A percentile compares a stretch with the other conserved stretches of the same genome.
These are phyloP conservation scores for Rauvolfia tetraphylla DNA, from an alignment of 257 asterid genomes.

Conservation along the genomic window DNA sequence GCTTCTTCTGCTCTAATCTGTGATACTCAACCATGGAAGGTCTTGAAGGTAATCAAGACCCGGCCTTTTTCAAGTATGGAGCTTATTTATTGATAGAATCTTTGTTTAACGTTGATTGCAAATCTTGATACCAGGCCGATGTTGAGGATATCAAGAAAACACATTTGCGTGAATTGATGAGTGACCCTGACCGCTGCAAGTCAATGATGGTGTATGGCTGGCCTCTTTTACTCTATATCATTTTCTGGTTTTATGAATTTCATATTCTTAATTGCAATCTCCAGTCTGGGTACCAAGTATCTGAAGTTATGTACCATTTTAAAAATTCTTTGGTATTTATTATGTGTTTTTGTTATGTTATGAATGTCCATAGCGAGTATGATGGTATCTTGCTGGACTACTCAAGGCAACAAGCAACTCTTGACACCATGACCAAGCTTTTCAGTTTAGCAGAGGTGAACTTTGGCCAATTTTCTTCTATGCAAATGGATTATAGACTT, in stretches of 20 bases:
- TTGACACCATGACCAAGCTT: conserved; percentile 71
- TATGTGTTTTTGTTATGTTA: conserved; percentile 5
- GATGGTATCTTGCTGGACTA: conserved; percentile 82
- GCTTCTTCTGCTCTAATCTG: conserved; percentile 63
- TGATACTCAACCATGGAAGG: conserved; percentile 78
- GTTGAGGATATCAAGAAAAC: conserved; percentile 73
- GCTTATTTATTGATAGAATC: neutral
- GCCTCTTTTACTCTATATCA: neutral
- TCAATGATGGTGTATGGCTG: conserved; percentile 70
- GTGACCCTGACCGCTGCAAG: conserved; percentile 61
- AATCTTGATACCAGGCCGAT: conserved; percentile 51
- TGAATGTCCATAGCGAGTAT: conserved; percentile 51
- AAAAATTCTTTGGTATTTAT: neutral
- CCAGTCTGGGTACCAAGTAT: neutral
- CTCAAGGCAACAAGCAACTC: conserved; percentile 79
- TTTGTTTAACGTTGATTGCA: conserved; percentile 1
- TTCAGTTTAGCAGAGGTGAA: conserved; percentile 73
- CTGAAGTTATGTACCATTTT: neutral
- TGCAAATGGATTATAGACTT: neutral
- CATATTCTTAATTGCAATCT: neutral
- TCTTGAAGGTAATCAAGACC: conserved; percentile 52
- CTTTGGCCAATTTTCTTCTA: conserved; percentile 10
- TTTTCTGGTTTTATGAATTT: neutral
- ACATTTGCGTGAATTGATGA: conserved; percentile 87
- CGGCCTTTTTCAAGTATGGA: neutral